Percentiles rank a stretch among this genome's conserved stretches.
Evolutionary conservation across 1,284 basidiomycete species (phyloP).

Genomic region (Cystobasidium pallidum): DNA sequence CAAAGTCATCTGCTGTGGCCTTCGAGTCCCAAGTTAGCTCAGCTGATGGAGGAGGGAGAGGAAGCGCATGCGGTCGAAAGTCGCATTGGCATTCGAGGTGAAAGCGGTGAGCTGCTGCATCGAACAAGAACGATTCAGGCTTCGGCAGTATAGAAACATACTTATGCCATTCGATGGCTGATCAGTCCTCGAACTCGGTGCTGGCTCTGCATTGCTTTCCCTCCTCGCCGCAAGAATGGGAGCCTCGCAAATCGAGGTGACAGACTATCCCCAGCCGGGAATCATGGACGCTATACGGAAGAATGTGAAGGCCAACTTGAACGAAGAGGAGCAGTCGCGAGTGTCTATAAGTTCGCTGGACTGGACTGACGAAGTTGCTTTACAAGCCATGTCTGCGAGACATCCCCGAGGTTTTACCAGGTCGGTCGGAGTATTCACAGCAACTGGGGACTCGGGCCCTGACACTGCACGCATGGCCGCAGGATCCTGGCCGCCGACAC

Average conservation of each 20-base stretch:
- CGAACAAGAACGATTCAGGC: not conserved
- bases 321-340: not conserved
- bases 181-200: constrained; percentile 39
- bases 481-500: constrained; percentile 42
- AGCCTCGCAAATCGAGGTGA: constrained; percentile 18
- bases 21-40: constrained; percentile 12
- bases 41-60: constrained; percentile 31
- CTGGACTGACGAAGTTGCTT: constrained; percentile 31
- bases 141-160: not conserved
- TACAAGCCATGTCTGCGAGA: not conserved
- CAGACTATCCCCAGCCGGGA: constrained; percentile 29
- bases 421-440: not conserved
- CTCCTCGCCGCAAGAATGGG: constrained; percentile 16
- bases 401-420: constrained; percentile 33
- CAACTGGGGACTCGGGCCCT: not conserved
- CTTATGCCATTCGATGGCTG: not conserved
- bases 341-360: constrained; percentile 21
- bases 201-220: constrained; percentile 26
- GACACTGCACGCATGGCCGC: not conserved
- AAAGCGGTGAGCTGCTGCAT: constrained; percentile 16
- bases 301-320: constrained; percentile 34
- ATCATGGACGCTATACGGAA: constrained; percentile 27
- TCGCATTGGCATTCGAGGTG: constrained; percentile 15
- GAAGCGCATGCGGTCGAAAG: not conserved
- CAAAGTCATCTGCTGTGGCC: constrained; percentile 44